Base-by-base conservation (phyloP, 192 early-diverging fungal species). In the Rhizophagus clarus region DNA sequence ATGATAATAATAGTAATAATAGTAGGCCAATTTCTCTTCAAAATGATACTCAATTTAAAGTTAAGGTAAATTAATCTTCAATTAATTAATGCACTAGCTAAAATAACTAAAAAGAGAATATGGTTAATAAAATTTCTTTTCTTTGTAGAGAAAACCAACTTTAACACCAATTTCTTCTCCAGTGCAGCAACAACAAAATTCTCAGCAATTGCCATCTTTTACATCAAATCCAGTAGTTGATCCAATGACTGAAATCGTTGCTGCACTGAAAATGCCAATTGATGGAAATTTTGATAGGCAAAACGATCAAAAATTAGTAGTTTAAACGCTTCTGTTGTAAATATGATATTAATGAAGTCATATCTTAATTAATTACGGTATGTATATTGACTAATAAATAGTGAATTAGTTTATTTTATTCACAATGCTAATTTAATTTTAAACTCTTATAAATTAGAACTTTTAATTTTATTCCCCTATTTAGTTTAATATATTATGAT, bases 251-350 rank as follows among this genome's bases (percentile, higher is more conserved):
- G 64, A 78, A 68, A 37, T 78, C 7, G 26, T 78, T 11, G 76
- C 76, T 26, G 76, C 76, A 28, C 49, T 78, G 40, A 78, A 51
- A 56, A 78, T 78, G 76, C 76, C 76, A 29, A n/a, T 37, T 26
- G 76, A 78, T 68, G 37, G 28, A 56, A 78, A 78, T 49, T 78
- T 78, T 29, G 64, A 73, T 24, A 45, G 29, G 10, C 45, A 47
- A 47, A 47, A 47, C 10, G 45, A 51, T 51, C 49, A 51, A 51
- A 51, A 51, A 51, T 51, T 51, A 12, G 49, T 51, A 2, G 49
- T 51, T 51, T 51, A 51, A n/a, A 51, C 40, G 40, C 15, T 51
- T 17, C 49, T 14, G n/a, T 51, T 51, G 49, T 51, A 51, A 51
- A 51, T 51, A 14, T 51, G 15, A 51, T 14, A 17, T 51, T 17